Evolutionary conservation across 1,284 basidiomycete genomes (phyloP), one percentile per base, ranked within the genome.

Genomic region (Fomes fomentarius): DNA sequence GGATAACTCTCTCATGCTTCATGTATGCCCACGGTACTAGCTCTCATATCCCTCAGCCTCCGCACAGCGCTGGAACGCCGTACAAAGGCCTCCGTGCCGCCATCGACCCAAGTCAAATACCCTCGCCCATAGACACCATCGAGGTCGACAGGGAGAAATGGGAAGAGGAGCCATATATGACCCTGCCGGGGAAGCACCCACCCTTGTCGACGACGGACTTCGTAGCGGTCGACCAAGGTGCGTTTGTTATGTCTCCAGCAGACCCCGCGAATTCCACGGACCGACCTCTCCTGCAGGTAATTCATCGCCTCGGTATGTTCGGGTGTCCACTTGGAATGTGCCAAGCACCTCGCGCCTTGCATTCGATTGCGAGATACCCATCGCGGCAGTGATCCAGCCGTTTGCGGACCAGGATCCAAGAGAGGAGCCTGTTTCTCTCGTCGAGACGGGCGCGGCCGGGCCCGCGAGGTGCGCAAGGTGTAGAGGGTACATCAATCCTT

Each of bases 401-500:
- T 96, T 99, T 65, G 93, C 93, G 0, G 87, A 91, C 52, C 79
- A 87, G 26, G 86, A 90, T 61, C 79, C 85, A n/a, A 82, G 88
- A 45, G 95, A 97, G 70, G 90, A 92, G 42, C 77, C 84, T 0
- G 76, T 99, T 6, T 95, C 96, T 0, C 65, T 94, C 4, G 85
- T 98, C 8, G 76, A 90, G 63, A 78, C 78, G 19, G 82, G 84
- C 39, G 70, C 79, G 39, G 69, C 72, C 8, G 96, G 95, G 9
- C 97, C 96, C 14, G 84, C 92, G 12, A 82, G 97, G 33, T 99
- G 97, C 69, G 84, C 81, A 49, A 78, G 83, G 40, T 99, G 97
- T 73, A 81, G 94, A 62, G 93, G 83, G 0, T 99, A 99, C 72
- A 82, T 99, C 66, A 99, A 98, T 69, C 89, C 96, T 0, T 99